Evolutionary conservation across 176 grass and related monocot genomes (phyloP), one percentile per base, ranked within the genome.

Genomic region (Oryza longistaminata): DNA sequence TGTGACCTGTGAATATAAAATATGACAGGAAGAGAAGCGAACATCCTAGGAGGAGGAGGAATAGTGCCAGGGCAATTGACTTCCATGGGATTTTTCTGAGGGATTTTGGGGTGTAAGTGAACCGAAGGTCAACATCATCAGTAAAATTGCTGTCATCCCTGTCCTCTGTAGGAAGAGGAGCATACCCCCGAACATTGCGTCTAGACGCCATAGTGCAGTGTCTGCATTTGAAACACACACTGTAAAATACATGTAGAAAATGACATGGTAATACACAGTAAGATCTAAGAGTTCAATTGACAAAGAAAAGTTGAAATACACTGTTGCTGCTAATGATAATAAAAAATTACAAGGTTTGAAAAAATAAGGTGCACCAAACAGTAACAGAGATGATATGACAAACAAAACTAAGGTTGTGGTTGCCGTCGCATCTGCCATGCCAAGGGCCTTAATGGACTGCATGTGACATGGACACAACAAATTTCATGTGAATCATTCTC

Each of bases 1-100:
- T 94, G 71, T 98, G 93, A 69, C 91, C 96, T 14, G 88, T 92
- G 83, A 91, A 88, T 85, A 98, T 92, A 52, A 98, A 95, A 79
- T 90, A 95, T 1, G 91, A 88, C 49, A 98, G 91, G 50, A 92
- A 86, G 61, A 98, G 89, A 73, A 98, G 88, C 15, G 87, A 44
- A 21, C 29, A 80, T 79, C 93, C 96, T 10, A 98, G 83, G 45
- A 91, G 58, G 64, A 98, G 87, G 34, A 98, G 91, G 68, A 98
- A 98, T 14, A 98, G 29, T 58, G 93, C 93, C 50, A 98, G 78
- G 48, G 93, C 91, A 79, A 98, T 93, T 71, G 96, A 98, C 66
- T 92, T 98, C 96, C 90, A 95, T 0, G 90, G 93, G 52, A 98
- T 90, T 88, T 55, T 92, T 22, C 85, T 90, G 22, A 81, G 83